Evolutionary conservation across 78 protist genomes (phyloP).

Genomic region (Planoprotostelium fungivorum): DNA sequence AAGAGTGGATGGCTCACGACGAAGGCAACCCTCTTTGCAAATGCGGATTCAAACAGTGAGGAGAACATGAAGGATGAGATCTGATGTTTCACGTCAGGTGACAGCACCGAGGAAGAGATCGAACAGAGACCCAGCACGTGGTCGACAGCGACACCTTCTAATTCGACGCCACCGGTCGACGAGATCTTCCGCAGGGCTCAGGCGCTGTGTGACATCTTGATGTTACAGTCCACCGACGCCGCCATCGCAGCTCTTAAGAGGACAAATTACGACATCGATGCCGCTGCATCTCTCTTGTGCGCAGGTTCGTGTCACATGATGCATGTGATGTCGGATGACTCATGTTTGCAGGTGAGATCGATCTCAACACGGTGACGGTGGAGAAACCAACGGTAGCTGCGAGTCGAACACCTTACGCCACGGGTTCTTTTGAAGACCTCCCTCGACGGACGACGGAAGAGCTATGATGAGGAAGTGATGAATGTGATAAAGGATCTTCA

Average conservation of each 20-base stretch:
- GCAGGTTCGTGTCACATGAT: no score
- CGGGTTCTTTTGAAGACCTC: no score
- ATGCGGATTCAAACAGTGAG: background rate
- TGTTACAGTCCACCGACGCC: background rate
- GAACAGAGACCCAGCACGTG: background rate
- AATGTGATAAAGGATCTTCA: no score
- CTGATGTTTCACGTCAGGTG: background rate
- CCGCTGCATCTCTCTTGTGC: background rate
- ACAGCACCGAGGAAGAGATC: background rate
- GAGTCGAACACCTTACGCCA: no score
- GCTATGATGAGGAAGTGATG: no score
- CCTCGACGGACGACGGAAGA: no score
- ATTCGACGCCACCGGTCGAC: background rate
- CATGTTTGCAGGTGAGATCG: no score
- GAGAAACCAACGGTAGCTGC: no score
- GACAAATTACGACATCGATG: background rate
- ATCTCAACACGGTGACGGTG: no score
- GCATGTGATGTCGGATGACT: no score
- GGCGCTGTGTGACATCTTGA: background rate
- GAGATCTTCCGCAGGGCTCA: background rate
- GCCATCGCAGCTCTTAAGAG: background rate
- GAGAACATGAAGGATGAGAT: background rate
- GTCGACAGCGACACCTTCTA: background rate
- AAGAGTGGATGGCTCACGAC: background rate
- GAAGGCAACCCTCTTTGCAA: background rate